Conservation (phyloP, 1,284 basidiomycete species). For the Tilletia walkeri region DNA sequence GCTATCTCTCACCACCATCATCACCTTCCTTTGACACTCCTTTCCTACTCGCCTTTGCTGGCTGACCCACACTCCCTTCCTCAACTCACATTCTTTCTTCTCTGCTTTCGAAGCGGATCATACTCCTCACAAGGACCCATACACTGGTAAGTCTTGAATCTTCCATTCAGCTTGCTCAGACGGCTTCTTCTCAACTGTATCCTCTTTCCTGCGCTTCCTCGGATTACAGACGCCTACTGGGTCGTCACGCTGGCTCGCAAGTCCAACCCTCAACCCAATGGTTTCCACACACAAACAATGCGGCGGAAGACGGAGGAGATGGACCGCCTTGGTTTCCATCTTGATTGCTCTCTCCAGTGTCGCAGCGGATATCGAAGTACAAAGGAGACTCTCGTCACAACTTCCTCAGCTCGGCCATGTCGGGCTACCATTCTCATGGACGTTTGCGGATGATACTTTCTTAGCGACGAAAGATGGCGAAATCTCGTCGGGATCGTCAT, state of each 20-base stretch:
- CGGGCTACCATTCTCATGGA: conserved; percentile 39
- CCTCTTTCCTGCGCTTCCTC: no score
- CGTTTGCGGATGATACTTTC: conserved; percentile 43
- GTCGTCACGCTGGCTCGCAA: background rate
- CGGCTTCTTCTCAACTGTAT: no score
- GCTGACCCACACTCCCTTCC: background rate
- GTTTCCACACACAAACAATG: background rate
- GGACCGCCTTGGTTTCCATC: background rate
- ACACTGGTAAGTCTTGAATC: background rate
- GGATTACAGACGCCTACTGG: no score
- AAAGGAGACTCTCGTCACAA: conserved; percentile 27
- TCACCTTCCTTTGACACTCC: background rate
- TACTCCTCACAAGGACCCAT: background rate
- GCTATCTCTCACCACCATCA: no score
- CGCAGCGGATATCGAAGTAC: conserved; percentile 1
- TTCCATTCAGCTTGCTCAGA: no score
- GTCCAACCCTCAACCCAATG: background rate
- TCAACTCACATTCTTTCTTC: background rate
- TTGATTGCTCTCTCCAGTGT: background rate
- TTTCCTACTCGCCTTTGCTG: no score
- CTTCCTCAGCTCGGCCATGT: conserved; percentile 44
- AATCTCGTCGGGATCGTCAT: conserved; percentile 28
- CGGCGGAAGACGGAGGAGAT: background rate
- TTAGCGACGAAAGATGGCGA: conserved; percentile 25
- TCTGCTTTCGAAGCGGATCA: background rate